Evolutionary conservation across 2,329 filamentous ascomycete species (phyloP).

Genomic region (Fusarium globosum): DNA sequence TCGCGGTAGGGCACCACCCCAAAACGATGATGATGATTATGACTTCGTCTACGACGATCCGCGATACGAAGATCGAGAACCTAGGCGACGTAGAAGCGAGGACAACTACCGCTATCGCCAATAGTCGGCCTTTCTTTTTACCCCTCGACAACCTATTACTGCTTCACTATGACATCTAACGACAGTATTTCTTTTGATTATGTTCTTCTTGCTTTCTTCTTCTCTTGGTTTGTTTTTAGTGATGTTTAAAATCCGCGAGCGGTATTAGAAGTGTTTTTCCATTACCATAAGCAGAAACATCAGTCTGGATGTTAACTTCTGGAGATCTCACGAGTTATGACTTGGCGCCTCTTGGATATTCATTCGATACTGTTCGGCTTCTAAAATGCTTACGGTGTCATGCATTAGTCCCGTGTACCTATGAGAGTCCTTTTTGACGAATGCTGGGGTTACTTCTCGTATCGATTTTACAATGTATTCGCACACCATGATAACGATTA

Average conservation of each 20-base stretch:
- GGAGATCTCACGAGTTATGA: constrained; percentile 33
- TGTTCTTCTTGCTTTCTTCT: not conserved
- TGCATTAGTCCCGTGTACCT: not conserved
- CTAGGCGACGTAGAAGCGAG: constrained; percentile 40
- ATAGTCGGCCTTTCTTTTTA: constrained; percentile 7
- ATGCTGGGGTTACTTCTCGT: not conserved
- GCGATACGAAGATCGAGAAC: constrained; percentile 43
- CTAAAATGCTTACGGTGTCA: not conserved
- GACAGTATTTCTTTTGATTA: constrained; percentile 12
- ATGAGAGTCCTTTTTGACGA: not conserved
- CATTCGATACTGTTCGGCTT: not conserved
- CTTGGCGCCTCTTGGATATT: constrained; percentile 2
- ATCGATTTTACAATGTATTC: not conserved
- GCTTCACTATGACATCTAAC: constrained; percentile 17
- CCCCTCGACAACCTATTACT: not conserved
- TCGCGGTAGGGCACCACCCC: constrained; percentile 32
- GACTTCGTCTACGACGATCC: constrained; percentile 47
- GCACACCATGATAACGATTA: not conserved
- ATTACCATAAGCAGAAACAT: not conserved
- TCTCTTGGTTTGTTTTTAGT: not conserved
- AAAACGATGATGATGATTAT: constrained; percentile 43
- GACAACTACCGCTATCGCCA: constrained; percentile 40
- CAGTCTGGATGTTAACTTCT: not conserved
- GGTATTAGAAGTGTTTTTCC: not conserved
- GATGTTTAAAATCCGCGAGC: not conserved